phyloP scores from a whole-genome alignment of 2,329 filamentous ascomycete species.

The Pyrenochaeta sp. region DNA sequence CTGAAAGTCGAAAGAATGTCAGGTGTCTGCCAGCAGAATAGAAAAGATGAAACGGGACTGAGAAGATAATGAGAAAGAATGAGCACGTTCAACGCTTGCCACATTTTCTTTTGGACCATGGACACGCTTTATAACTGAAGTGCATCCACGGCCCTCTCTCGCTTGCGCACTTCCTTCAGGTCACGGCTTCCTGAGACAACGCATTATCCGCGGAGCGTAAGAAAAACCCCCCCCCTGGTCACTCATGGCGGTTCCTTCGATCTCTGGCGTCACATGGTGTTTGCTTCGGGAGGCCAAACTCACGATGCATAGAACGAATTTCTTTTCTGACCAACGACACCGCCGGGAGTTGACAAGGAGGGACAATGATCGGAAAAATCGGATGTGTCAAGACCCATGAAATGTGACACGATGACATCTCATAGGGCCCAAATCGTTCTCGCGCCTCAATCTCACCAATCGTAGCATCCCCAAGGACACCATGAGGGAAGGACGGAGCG shows the following conservation, averaged over 20 bases:
- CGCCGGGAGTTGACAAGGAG: conserved; percentile 11
- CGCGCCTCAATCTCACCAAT: background rate
- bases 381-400: background rate
- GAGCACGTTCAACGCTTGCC: conserved; percentile 45
- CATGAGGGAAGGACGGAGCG: background rate
- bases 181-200: conserved; percentile 25
- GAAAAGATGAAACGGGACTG: conserved; percentile 35
- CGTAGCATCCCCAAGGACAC: background rate
- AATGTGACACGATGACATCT: background rate
- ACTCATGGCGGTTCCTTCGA: conserved; percentile 6
- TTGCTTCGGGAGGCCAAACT: conserved; percentile 19
- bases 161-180: conserved; percentile 2
- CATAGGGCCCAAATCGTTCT: background rate
- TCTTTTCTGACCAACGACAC: conserved; percentile 24
- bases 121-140: conserved; percentile 37
- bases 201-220: conserved; percentile 26
- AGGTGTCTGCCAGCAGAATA: conserved; percentile 42
- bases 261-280: conserved; percentile 1
- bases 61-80: conserved; percentile 43
- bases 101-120: conserved; percentile 25
- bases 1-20: conserved; percentile 23
- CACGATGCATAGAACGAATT: conserved; percentile 14
- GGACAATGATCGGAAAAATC: background rate
- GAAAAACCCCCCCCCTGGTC: conserved; percentile 14
- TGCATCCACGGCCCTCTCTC: conserved; percentile 9